Percentiles rank a stretch among this genome's conserved stretches.
Conservation (phyloP, 441 rosid species). For the Erodium moschatum region DNA sequence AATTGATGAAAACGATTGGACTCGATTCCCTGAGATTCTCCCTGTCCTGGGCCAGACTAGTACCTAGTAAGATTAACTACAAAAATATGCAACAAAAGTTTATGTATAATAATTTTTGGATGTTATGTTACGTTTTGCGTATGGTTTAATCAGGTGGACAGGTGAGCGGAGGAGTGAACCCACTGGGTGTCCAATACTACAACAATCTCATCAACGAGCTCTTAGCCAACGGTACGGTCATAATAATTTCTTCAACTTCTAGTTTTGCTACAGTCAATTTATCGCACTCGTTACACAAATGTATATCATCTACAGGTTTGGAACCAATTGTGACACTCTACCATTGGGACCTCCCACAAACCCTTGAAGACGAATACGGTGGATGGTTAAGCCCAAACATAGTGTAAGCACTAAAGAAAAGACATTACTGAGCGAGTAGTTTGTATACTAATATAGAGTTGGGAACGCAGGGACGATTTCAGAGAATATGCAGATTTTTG, state of each 20-base stretch:
- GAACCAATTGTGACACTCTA: slow-evolving; percentile 28
- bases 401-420: slow-evolving; percentile 24
- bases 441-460: background rate
- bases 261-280: background rate
- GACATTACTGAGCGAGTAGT: background rate
- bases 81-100: too few species aligned
- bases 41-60: slow-evolving; percentile 39
- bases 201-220: slow-evolving; percentile 27
- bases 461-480: slow-evolving; percentile 17
- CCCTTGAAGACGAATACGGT: slow-evolving; percentile 35
- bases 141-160: slow-evolving; percentile 25
- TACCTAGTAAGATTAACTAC: slow-evolving; percentile 29
- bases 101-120: background rate
- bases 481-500: slow-evolving; percentile 21
- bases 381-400: slow-evolving; percentile 29
- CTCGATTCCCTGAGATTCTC: slow-evolving; percentile 38
- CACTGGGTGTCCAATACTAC: slow-evolving; percentile 28
- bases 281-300: background rate
- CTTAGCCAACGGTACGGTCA: slow-evolving; percentile 21
- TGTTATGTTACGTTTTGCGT: too few species aligned
- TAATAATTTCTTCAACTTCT: background rate
- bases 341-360: slow-evolving; percentile 39
- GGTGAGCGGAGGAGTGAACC: slow-evolving; percentile 29
- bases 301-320: too few species aligned
- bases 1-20: slow-evolving; percentile 27